These are phyloP conservation scores for Neurospora discreta DNA, from an alignment of 495 filamentous ascomycete genomes.

Conservation along the genomic window DNA sequence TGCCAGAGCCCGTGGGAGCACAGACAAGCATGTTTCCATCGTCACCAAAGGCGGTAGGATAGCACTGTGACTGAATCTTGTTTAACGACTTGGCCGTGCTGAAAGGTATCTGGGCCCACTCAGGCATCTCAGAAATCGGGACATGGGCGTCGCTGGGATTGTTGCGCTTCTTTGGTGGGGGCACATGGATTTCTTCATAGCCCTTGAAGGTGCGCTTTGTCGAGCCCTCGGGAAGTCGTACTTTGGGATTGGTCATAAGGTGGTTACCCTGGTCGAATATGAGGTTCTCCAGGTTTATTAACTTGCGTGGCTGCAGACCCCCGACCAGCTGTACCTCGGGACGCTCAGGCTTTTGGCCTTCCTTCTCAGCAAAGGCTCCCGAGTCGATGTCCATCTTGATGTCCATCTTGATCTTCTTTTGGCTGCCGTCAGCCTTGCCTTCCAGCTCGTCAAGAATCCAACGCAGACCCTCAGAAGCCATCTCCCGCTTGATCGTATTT, in stretches of 20 bases:
- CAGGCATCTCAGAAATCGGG: slow-evolving; percentile 75
- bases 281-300: slow-evolving; percentile 91
- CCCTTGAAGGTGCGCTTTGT: slow-evolving; percentile 93
- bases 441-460: slow-evolving; percentile 79
- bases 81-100: slow-evolving; percentile 69
- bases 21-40: slow-evolving; percentile 98
- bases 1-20: slow-evolving; percentile 92
- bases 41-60: slow-evolving; percentile 78
- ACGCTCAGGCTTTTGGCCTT: slow-evolving; percentile 26
- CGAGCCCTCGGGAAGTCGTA: slow-evolving; percentile 89
- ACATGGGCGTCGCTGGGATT: slow-evolving; percentile 73
- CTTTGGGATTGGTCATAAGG: slow-evolving; percentile 94
- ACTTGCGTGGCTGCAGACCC: slow-evolving; percentile 74
- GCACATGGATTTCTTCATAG: slow-evolving; percentile 96
- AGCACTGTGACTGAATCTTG: slow-evolving; percentile 90
- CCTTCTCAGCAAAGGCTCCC: slow-evolving; percentile 38
- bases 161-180: slow-evolving; percentile 70
- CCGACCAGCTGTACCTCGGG: slow-evolving; percentile 62
- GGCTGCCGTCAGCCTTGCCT: slow-evolving; percentile 41
- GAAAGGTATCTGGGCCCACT: slow-evolving; percentile 84
- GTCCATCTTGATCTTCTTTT: slow-evolving; percentile 58
- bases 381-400: slow-evolving; percentile 96
- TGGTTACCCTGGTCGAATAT: slow-evolving; percentile 98
- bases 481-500: slow-evolving; percentile 71
- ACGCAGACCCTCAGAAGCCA: slow-evolving; percentile 77